Conservation (phyloP, 768 basidiomycete genomes). For the Tubosaeta brunneosetosa region DNA sequence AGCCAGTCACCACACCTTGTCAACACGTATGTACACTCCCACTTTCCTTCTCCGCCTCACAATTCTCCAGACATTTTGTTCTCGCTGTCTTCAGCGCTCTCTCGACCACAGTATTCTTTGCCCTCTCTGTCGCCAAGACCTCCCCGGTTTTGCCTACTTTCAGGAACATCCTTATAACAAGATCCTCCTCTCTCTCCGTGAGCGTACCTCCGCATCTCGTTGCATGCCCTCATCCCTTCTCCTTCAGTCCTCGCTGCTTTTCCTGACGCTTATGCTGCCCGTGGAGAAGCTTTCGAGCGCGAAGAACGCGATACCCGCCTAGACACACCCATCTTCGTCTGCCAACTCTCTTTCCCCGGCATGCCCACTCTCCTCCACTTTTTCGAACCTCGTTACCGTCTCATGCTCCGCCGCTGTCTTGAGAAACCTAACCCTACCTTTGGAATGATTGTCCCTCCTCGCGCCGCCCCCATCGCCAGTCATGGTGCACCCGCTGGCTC, state of each 20-base stretch:
- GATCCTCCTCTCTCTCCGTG: conserved; percentile 65
- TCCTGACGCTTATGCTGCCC: conserved; percentile 58
- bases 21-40: conserved; percentile 67
- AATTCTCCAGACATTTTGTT: conserved; percentile 74
- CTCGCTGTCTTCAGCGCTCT: conserved; percentile 82
- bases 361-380: conserved; percentile 88
- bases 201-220: conserved; percentile 18
- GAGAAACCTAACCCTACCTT: conserved; percentile 73
- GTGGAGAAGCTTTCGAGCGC: conserved; percentile 58
- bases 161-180: conserved; percentile 78
- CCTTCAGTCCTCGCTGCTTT: conserved; percentile 63
- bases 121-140: conserved; percentile 77
- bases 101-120: conserved; percentile 81
- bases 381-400: conserved; percentile 90
- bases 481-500: conserved; percentile 19
- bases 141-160: conserved; percentile 75
- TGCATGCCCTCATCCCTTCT: conserved; percentile 3
- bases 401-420: conserved; percentile 96
- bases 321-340: conserved; percentile 89
- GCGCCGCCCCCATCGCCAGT: conserved; percentile 27
- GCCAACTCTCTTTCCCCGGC: conserved; percentile 85
- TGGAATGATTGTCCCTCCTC: conserved; percentile 85
- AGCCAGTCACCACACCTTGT: conserved; percentile 90
- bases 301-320: conserved; percentile 77
- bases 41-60: conserved; percentile 10